Base-by-base conservation (phyloP, 345 rosid genomes). In the Cardamine chenopodiifolia region DNA sequence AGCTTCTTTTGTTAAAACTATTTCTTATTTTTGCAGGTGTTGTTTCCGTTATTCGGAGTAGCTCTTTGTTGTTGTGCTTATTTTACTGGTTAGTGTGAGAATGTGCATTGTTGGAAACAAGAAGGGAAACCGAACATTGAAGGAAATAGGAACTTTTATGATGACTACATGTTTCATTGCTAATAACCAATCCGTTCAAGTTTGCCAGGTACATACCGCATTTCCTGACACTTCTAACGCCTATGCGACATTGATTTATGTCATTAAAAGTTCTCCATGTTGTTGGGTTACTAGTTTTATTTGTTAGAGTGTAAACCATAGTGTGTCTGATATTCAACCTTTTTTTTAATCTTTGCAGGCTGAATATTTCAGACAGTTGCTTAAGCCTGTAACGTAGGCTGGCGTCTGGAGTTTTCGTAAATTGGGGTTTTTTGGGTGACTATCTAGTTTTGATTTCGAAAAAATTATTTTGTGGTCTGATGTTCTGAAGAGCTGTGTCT, bases 351-450 rank as follows among this genome's bases (percentile, higher is more conserved):
- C 22, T 48, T 76, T 75, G 61, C 94, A 90, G 98, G 96, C 94
- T 32, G 98, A 90, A 72, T 92, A 92, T 77, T 92, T 92, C 81
- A 95, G 96, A 79, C 98, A 92, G 85, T 86, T 92, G 89, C 96
- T 92, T 68, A 92, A 92, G 72, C 98, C 98, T 72, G 98, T 92
- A 28, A 92, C 94, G 98, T 92, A 92, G 94, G 87, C 81, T 81
- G 62, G 84, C 59, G 19, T 40, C 60, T 42, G 35, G 52, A 68
- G 66, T 66, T 54, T 72, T 53, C 64, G 73, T 55, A 65, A 28
- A 62, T 45, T 18, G 75, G 57, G 70, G 83, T 57, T 71, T 80
- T 81, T 86, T 82, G 82, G 81, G 80, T 66, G 80, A 70, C 64
- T 82, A 67, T 81, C 77, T 79, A 81, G 82, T 72, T 78, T 82